A percentile compares a stretch with the other conserved stretches of the same genome.
Conservation (phyloP, 257 asterid genomes). For the Penstemon eatonii region DNA sequence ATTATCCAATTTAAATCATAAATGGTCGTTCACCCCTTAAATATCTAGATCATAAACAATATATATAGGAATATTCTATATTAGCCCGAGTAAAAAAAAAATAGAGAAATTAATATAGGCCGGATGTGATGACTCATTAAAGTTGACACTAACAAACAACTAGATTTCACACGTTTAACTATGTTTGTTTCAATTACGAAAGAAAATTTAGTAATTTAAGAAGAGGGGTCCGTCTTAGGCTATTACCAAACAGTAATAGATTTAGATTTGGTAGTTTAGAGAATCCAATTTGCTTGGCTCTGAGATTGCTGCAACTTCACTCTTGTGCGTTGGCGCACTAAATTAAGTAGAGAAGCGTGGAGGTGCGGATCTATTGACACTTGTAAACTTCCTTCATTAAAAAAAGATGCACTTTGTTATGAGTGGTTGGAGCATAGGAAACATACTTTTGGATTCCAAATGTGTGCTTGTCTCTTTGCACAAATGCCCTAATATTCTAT, state of each 20-base stretch:
- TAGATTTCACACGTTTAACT: background rate
- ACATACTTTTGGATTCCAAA: slow-evolving; percentile 28
- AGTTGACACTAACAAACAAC: background rate
- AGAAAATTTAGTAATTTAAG: too few species aligned
- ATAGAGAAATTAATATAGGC: too few species aligned
- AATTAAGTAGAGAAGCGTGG: slow-evolving; percentile 30
- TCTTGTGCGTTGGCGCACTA: slow-evolving; percentile 27
- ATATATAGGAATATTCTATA: background rate
- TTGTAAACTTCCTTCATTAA: slow-evolving; percentile 1
- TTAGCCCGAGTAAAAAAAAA: background rate
- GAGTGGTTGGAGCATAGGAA: slow-evolving; percentile 39
- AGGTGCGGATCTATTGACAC: slow-evolving; percentile 25
- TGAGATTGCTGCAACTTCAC: background rate
- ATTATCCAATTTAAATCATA: background rate
- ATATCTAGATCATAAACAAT: background rate
- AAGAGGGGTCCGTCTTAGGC: background rate
- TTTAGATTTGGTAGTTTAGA: slow-evolving; percentile 26
- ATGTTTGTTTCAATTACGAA: background rate
- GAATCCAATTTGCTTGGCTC: background rate
- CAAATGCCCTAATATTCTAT: background rate
- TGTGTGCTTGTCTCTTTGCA: slow-evolving; percentile 29
- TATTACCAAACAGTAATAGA: background rate
- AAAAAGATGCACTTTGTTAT: background rate
- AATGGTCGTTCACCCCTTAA: background rate
- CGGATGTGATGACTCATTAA: background rate